Evolutionary conservation across 2,329 filamentous ascomycete genomes (phyloP), one percentile per base, ranked within the genome.

Genomic region (Epichloe elymi): DNA sequence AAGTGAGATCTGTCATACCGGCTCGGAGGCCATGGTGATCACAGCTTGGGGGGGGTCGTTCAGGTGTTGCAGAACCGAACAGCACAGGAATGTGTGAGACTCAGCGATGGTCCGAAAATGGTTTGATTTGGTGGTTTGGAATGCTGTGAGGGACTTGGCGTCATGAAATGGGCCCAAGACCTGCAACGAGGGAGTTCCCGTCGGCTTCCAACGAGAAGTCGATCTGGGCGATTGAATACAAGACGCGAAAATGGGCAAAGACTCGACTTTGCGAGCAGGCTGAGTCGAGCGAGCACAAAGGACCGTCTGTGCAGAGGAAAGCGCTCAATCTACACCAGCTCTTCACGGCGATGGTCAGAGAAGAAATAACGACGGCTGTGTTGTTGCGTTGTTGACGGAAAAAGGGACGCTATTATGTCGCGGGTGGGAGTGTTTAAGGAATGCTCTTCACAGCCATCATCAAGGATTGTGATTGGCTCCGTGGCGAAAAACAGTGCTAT

Each of bases 11-110:
- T 51, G 54, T 54, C 66, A 64, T 68, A 68, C 66, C 64, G 64
- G 60, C 60, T 68, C 64, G 52, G 66, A 64, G 57, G 63, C 64
- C 66, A 68, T 68, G 57, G 55, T 63, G 61, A 56, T 57, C 52
- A 54, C 53, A 53, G 57, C 51, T 54, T 56, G 51, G 53, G 52
- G 52, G 19, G 52, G 52, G 51, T 56, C 51, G 55, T 54, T 57
- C 51, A 49, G 54, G 49, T 54, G 50, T 10, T 50, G 23, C 50
- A 54, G n/a, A 51, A 54, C 47, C 61, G 60, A 49, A 47, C 55
- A 53, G 50, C 55, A 48, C 49, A 49, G 50, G 58, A 60, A 64
- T 58, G 61, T 62, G 65, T 57, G 54, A 53, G 53, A 54, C 55
- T 36, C 51, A 57, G 49, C 19, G 43, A n/a, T 44, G 58, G 50